Conservation (phyloP, 2,329 filamentous ascomycete species). For the Emergomyces orientalis region DNA sequence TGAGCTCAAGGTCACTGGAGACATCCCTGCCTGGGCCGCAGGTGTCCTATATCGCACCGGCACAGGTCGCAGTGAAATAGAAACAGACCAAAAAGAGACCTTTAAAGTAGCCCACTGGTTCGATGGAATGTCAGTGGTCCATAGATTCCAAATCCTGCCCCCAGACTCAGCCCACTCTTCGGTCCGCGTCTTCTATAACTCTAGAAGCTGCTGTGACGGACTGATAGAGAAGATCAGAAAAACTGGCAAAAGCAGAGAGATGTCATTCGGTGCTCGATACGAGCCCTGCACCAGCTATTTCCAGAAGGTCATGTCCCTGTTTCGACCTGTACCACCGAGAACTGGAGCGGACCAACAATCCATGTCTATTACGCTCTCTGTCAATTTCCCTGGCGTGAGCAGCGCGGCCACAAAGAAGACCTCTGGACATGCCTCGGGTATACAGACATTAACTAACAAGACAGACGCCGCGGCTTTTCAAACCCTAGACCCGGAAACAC, state of each 20-base stretch:
- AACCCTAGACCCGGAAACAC: slow-evolving; percentile 57
- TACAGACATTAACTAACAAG: slow-evolving; percentile 49
- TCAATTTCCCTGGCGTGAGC: slow-evolving; percentile 53
- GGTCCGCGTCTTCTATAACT: slow-evolving; percentile 57
- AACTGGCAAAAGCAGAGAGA: slow-evolving; percentile 47
- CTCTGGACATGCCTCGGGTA: slow-evolving; percentile 26
- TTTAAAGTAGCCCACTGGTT: slow-evolving; percentile 68
- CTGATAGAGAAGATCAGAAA: slow-evolving; percentile 52
- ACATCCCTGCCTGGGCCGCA: slow-evolving; percentile 61
- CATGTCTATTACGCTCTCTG: slow-evolving; percentile 55
- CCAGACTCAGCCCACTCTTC: slow-evolving; percentile 25
- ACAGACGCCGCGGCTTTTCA: slow-evolving; percentile 51
- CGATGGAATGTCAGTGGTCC: slow-evolving; percentile 62
- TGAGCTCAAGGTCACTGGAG: slow-evolving; percentile 53
- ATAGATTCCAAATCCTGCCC: slow-evolving; percentile 60
- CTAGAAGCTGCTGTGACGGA: slow-evolving; percentile 56
- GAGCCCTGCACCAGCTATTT: slow-evolving; percentile 69
- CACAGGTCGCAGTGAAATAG: slow-evolving; percentile 55
- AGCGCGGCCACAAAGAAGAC: slow-evolving; percentile 17
- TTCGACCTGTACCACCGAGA: slow-evolving; percentile 30
- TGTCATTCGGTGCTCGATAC: slow-evolving; percentile 60
- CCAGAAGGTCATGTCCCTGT: slow-evolving; percentile 58
- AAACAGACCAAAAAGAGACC: slow-evolving; percentile 49
- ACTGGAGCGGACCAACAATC: slow-evolving; percentile 39
- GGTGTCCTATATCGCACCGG: slow-evolving; percentile 68